phyloP scores from a whole-genome alignment of 352 stramenopile species.

The Phytophthora macrochlamydospora region DNA sequence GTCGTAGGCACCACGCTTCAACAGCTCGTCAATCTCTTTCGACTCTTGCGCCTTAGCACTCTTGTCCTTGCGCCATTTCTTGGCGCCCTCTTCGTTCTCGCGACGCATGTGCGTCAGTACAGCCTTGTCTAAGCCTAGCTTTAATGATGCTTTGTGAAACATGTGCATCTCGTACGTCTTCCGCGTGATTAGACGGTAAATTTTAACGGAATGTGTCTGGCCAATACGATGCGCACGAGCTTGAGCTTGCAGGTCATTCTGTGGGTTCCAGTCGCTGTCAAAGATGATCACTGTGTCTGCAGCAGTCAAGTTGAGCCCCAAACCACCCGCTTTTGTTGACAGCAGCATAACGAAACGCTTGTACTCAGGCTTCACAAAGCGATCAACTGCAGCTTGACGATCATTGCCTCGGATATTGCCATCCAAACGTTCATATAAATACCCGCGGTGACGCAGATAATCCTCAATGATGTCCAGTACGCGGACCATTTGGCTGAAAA shows the following conservation, averaged over 20 bases:
- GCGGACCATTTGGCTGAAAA: slow-evolving; percentile 99
- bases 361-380: slow-evolving; percentile 91
- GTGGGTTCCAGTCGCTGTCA: slow-evolving; percentile 98
- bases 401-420: slow-evolving; percentile 95
- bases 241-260: slow-evolving; percentile 96
- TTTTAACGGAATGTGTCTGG: slow-evolving; percentile 91
- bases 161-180: slow-evolving; percentile 97
- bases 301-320: slow-evolving; percentile 92
- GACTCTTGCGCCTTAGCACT: slow-evolving; percentile 82
- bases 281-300: slow-evolving; percentile 98
- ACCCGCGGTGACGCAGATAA: slow-evolving; percentile 93
- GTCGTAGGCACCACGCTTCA: slow-evolving; percentile 92
- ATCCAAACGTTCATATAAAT: slow-evolving; percentile 98
- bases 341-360: slow-evolving; percentile 98
- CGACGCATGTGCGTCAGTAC: slow-evolving; percentile 92
- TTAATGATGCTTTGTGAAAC: slow-evolving; percentile 93
- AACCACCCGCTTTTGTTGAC: slow-evolving; percentile 96
- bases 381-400: slow-evolving; percentile 84
- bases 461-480: slow-evolving; percentile 99
- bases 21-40: slow-evolving; percentile 92
- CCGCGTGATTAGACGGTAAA: slow-evolving; percentile 88
- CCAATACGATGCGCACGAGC: slow-evolving; percentile 92
- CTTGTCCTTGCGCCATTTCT: slow-evolving; percentile 72
- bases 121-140: slow-evolving; percentile 93
- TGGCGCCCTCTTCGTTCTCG: slow-evolving; percentile 85